Evolutionary conservation across 768 basidiomycete species (phyloP), one percentile per base, ranked within the genome.

Genomic region (Lactarius trivialis): DNA sequence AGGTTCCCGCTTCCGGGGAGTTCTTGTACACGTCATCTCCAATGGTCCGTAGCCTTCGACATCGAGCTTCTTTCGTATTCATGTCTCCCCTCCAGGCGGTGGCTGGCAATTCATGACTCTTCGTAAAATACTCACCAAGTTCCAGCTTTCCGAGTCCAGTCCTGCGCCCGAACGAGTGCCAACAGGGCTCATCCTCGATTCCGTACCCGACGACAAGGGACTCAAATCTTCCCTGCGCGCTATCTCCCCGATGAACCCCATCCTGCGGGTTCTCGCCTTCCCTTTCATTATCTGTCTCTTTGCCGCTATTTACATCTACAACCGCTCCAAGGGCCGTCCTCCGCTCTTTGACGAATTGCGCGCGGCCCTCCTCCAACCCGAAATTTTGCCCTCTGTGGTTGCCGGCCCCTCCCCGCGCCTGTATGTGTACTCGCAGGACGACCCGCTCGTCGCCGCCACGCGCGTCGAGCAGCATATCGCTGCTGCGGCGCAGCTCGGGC

Each of bases 41-140:
- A 68, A 68, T 21, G 67, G 67, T 66, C 34, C 24, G 60, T 52
- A 26, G n/a, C 34, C 33, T 48, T 48, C 26, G 7, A 14, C 21
- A 48, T 32, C 11, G 8, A 30, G 30, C 21, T 21, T 48, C 43
- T 21, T 45, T 15, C 24, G 4, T 21, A 7, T 9, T 45, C 59
- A 54, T 28, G 52, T 12, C 3, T 12, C 37, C 9, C 24, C 9
- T 24, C 26, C 33, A 68, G 68, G 68, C 33, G 63, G 68, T 11
- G 68, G 63, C 28, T 62, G 66, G 63, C 68, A 68, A 41, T 61
- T 67, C 36, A 58, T 68, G 56, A 60, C 55, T 12, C 63, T 68
- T n/a, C 66, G 63, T 8, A 68, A 63, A 34, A 43, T 66, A 7
- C 65, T 68, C 4, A 50, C 49, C 11, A 59, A 58, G 4, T 54